Evolutionary conservation across 352 stramenopile genomes (phyloP).

Genomic region (Globisporangium cystogenes): DNA sequence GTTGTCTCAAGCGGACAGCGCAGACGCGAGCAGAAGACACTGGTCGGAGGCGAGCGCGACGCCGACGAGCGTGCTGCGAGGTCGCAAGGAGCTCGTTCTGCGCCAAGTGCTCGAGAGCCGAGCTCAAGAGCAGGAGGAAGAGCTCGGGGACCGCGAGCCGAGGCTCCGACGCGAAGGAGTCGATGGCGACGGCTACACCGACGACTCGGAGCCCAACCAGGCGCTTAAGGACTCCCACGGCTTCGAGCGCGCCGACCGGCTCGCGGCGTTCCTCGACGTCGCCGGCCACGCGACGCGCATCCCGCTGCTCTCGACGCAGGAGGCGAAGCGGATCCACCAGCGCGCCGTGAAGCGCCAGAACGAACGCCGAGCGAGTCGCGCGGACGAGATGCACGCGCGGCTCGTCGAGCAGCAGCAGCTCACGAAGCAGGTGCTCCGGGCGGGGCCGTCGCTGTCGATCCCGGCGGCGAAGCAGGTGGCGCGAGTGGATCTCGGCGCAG

Average conservation of each 20-base stretch:
- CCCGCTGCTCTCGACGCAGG: slow-evolving; percentile 14
- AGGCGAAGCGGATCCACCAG: slow-evolving; percentile 12
- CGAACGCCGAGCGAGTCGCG: slow-evolving; percentile 7
- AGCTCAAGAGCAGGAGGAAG: not conserved
- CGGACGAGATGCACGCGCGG: slow-evolving; percentile 18
- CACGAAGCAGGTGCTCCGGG: slow-evolving; percentile 17
- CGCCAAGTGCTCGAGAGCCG: slow-evolving; percentile 2
- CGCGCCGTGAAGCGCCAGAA: slow-evolving; percentile 17
- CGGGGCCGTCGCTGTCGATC: not conserved
- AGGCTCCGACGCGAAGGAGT: not conserved
- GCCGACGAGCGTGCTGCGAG: slow-evolving; percentile 5
- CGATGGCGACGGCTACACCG: not conserved
- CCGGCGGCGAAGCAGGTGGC: not conserved
- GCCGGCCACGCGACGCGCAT: slow-evolving; percentile 20
- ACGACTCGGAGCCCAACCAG: not conserved
- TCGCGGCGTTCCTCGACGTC: slow-evolving; percentile 18
- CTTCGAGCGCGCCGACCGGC: slow-evolving; percentile 12
- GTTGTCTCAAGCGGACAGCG: not conserved
- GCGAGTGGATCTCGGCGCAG: slow-evolving; percentile 4
- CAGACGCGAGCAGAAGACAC: not conserved
- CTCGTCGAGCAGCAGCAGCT: slow-evolving; percentile 23
- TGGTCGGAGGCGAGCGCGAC: not conserved
- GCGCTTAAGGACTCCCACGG: slow-evolving; percentile 16
- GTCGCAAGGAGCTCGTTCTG: slow-evolving; percentile 5
- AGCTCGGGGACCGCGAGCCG: not conserved